These are phyloP conservation scores for Syzygium aqueum DNA, from an alignment of 345 rosid species.

Conservation along the genomic window DNA sequence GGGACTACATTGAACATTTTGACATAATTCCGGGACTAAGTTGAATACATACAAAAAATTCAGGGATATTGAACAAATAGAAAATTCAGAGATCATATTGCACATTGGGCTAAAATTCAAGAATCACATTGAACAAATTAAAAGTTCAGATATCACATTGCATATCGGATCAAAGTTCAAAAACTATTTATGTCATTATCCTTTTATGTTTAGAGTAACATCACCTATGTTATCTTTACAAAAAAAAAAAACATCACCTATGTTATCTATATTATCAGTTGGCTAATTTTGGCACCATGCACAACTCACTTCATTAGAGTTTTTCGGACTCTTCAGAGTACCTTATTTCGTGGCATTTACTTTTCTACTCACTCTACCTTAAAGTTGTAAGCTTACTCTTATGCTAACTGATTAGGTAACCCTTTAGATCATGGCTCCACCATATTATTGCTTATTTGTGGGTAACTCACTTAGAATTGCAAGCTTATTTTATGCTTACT, in stretches of 20 bases:
- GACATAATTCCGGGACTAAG: too few relatives aligned
- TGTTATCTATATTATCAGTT: accelerated
- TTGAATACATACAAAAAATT: not conserved
- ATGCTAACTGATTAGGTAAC: not conserved
- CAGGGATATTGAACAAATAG: too few relatives aligned
- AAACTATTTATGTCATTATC: too few relatives aligned
- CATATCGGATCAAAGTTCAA: too few relatives aligned
- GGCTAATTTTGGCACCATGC: not conserved
- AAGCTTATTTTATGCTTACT: not conserved
- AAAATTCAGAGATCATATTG: too few relatives aligned
- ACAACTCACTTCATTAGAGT: not conserved
- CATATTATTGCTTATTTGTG: not conserved
- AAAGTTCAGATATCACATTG: too few relatives aligned
- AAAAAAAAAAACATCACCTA: too few relatives aligned
- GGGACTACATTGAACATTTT: too few relatives aligned
- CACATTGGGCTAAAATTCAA: too few relatives aligned
- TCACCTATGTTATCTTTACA: not conserved
- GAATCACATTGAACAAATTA: too few relatives aligned
- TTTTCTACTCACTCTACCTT: not conserved
- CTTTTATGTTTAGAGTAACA: too few relatives aligned
- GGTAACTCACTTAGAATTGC: not conserved
- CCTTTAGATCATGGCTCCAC: not conserved
- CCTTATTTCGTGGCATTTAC: not conserved
- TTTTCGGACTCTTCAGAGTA: not conserved
- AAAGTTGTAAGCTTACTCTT: not conserved